Conservation (phyloP, 768 basidiomycete genomes). For the Leccinum uliginosum region DNA sequence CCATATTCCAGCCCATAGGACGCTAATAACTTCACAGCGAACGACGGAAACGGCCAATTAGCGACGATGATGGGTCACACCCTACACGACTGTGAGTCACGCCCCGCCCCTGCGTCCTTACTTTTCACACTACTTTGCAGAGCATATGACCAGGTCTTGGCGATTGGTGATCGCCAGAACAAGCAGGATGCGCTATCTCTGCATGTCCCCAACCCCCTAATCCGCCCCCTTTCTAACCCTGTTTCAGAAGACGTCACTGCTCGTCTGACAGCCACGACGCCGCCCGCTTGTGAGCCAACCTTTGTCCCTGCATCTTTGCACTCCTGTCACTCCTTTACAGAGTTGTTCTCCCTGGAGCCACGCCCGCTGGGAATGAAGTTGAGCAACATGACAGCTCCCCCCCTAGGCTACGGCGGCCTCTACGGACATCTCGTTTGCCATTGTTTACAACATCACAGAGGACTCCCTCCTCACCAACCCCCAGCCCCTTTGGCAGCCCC, state of each 20-base stretch:
- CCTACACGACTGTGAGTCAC: neutral
- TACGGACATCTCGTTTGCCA: neutral
- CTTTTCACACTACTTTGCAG: too few species aligned
- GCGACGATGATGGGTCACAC: neutral
- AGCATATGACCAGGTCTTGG: too few species aligned
- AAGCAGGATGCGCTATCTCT: neutral
- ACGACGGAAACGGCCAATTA: neutral
- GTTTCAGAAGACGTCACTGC: neutral
- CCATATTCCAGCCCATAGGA: neutral
- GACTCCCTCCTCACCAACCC: neutral
- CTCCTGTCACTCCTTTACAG: neutral
- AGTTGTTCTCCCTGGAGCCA: neutral
- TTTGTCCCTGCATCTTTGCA: neutral
- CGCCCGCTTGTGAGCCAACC: neutral
- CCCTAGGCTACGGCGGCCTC: neutral
- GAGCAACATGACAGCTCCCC: neutral
- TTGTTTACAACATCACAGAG: neutral
- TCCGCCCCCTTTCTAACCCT: neutral
- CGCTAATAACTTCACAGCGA: neutral
- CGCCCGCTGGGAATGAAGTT: neutral
- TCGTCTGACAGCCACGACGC: neutral
- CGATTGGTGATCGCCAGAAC: too few species aligned
- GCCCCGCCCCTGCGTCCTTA: too few species aligned
- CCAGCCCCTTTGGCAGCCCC: neutral
- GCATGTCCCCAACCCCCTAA: neutral